A percentile compares a stretch with the other conserved stretches of the same genome.
Evolutionary conservation across 2,329 filamentous ascomycete genomes (phyloP).

Genomic region (Tolypocladium guangdongense): DNA sequence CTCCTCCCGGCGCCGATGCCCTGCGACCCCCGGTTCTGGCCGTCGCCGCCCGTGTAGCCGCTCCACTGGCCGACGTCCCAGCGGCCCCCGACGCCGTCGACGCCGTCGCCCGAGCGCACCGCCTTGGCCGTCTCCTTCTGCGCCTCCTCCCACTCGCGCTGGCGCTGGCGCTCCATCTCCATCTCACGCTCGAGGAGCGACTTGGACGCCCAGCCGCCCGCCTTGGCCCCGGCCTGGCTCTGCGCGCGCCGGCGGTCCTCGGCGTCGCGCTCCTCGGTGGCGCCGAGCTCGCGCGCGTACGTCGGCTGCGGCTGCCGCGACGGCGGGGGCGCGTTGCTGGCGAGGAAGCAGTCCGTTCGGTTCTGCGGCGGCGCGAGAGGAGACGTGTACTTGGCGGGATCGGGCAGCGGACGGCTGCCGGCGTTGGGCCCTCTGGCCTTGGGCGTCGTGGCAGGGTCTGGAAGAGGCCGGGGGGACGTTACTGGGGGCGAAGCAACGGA

Average conservation of each 20-base stretch:
- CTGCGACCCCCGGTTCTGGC: conserved; percentile 54
- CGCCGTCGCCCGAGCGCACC: conserved; percentile 36
- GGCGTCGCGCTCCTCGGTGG: conserved; percentile 48
- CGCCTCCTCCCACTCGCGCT: conserved; percentile 69
- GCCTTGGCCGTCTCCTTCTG: conserved; percentile 54
- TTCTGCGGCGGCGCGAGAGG: conserved; percentile 18
- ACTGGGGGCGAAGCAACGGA: not conserved
- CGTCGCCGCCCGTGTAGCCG: conserved; percentile 65
- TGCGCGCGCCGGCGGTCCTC: conserved; percentile 50
- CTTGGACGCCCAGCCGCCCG: conserved; percentile 53
- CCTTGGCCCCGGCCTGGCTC: conserved; percentile 49
- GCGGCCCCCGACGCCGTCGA: conserved; percentile 53
- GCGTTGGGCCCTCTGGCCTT: conserved; percentile 27
- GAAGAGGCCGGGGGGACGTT: conserved; percentile 30
- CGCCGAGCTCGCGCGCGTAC: conserved; percentile 44
- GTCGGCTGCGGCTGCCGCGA: conserved; percentile 29
- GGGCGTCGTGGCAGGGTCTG: conserved; percentile 21
- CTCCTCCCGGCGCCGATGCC: conserved; percentile 61
- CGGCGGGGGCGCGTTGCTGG: conserved; percentile 40
- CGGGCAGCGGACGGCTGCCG: conserved; percentile 41
- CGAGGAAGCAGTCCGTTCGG: conserved; percentile 48
- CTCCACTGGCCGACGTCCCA: conserved; percentile 72
- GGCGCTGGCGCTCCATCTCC: conserved; percentile 66
- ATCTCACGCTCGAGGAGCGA: conserved; percentile 69
- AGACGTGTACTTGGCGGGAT: conserved; percentile 27